Base-by-base conservation (phyloP, 192 early-diverging fungal genomes). In the Gaertneriomyces sp. region DNA sequence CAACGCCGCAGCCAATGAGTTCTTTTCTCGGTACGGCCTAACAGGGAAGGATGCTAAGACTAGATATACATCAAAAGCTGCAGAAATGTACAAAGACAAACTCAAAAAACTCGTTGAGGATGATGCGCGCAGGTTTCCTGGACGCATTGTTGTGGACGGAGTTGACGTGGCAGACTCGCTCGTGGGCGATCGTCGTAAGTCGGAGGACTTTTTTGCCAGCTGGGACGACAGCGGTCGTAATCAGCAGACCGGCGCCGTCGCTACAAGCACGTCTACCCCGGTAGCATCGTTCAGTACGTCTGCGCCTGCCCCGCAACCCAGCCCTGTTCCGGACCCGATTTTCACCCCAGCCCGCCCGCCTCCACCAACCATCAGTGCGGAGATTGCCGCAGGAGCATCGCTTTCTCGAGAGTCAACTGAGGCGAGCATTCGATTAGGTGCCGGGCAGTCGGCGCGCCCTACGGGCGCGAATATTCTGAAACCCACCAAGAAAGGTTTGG, bases 1-100 rank as follows among this genome's bases (percentile, higher is more conserved):
- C 5, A 99, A 99, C 71, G 79, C 74, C 14, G 85, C 87, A 44
- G 86, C 89, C 7, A 72, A 79, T 3, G 92, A 93, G 64, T 95
- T 89, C 63, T 93, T 96, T 79, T 77, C 85, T 57, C 90, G 89
- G 67, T 85, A 91, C 63, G 83, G 81, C 16, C 69, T 78, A 6
- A 54, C 78, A 10, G 74, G 69, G 14, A 88, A 84, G 58, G 93
- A 98, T 56, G 87, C 84, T 4, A 91, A 91, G 62, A 64, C 84
- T 47, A 93, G 90, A 72, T 98, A 98, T 73, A 89, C 88, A 0
- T 81, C 81, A 14, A 78, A 82, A 39, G 76, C 76, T 19, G 93
- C 90, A 1, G 73, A 81, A 59, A 72, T 86, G 67, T 98, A 98
- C 78, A 94, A 95, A 75, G 85, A 90, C 20, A 79, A 87, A 52